Evolutionary conservation across 768 basidiomycete species (phyloP), one percentile per base, ranked within the genome.

Genomic region (Macrolepiota fuliginosa): DNA sequence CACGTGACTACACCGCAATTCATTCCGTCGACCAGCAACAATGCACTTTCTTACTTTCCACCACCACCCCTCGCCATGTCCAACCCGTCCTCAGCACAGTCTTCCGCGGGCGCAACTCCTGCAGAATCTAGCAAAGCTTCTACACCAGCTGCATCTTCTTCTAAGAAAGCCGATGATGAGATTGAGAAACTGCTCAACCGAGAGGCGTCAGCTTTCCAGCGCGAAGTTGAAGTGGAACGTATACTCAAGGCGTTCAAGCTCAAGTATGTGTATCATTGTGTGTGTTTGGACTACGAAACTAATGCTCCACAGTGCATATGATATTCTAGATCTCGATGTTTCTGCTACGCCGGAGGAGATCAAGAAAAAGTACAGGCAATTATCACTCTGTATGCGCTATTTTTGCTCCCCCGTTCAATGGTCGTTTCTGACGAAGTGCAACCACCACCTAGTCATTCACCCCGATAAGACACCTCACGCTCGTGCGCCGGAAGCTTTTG

Each of bases 211-310:
- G 92, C 91, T 3, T 90, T 94, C 71, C 90, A 93, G 67, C 83
- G 93, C 29, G 93, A 94, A 73, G 76, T 92, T 25, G 92, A 94
- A 71, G 91, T 94, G 12, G 93, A 96, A 61, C 87, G 97, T 25
- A 94, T 99, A 65, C 78, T 98, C 53, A 90, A 88, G 67, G 89
- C 96, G 0, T 98, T 99, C 84, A 98, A 94, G 74, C 83, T 98
- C 68, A 99, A 98, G 95, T 96, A 62, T 66, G 87, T 76, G 27
- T 32, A 29, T 35, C 19, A 50, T n/a, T 39, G 15, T 40, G 11
- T 4, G 17, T 9, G 17, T 3, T 37, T 11, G n/a, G 32, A 19
- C 24, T 37, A 35, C 36, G 0, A 40, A 52, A 4, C 17, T 62
- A 25, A 54, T 32, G n/a, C 13, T 12, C n/a, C 36, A 36, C 56